phyloP scores from a whole-genome alignment of 2,329 filamentous ascomycete species.

The Neonectria sp. region DNA sequence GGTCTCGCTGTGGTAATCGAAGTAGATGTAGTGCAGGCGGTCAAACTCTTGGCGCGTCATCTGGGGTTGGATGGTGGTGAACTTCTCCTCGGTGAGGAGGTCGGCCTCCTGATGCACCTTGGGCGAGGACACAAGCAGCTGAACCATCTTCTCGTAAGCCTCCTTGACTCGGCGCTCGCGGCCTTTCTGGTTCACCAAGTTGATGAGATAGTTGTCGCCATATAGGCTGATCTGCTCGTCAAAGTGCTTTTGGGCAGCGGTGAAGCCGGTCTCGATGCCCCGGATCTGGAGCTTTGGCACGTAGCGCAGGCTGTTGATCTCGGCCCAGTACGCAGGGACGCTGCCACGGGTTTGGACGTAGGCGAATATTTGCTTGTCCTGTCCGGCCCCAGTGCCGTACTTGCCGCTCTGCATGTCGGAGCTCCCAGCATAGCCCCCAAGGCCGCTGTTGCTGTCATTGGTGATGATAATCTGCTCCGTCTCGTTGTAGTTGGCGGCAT shows the following conservation, averaged over 20 bases:
- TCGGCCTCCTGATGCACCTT: slow-evolving; percentile 77
- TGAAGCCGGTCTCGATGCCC: slow-evolving; percentile 83
- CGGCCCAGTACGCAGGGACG: slow-evolving; percentile 95
- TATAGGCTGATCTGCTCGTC: slow-evolving; percentile 94
- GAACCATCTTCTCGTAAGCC: slow-evolving; percentile 92
- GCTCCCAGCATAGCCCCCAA: slow-evolving; percentile 86
- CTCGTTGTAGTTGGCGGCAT: slow-evolving; percentile 99
- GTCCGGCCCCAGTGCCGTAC: slow-evolving; percentile 69
- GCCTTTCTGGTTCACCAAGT: slow-evolving; percentile 96
- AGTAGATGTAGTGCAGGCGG: slow-evolving; percentile 95
- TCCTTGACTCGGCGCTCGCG: slow-evolving; percentile 91
- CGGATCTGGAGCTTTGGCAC: slow-evolving; percentile 92
- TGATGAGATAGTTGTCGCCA: slow-evolving; percentile 97
- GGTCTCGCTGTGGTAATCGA: slow-evolving; percentile 98
- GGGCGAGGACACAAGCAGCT: slow-evolving; percentile 79
- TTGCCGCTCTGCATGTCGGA: slow-evolving; percentile 83
- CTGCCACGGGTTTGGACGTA: slow-evolving; percentile 98
- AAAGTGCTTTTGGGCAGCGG: slow-evolving; percentile 89
- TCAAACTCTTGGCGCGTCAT: slow-evolving; percentile 77
- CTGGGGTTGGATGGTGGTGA: slow-evolving; percentile 81
- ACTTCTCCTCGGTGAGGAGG: slow-evolving; percentile 80
- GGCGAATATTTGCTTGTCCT: slow-evolving; percentile 90
- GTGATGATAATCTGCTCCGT: slow-evolving; percentile 94
- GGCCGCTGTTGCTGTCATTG: slow-evolving; percentile 82
- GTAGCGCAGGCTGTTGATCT: slow-evolving; percentile 94